Evolutionary conservation across 305 asterid genomes (phyloP), one percentile per base, ranked within the genome.

Genomic region (Fraxinus latifolia): DNA sequence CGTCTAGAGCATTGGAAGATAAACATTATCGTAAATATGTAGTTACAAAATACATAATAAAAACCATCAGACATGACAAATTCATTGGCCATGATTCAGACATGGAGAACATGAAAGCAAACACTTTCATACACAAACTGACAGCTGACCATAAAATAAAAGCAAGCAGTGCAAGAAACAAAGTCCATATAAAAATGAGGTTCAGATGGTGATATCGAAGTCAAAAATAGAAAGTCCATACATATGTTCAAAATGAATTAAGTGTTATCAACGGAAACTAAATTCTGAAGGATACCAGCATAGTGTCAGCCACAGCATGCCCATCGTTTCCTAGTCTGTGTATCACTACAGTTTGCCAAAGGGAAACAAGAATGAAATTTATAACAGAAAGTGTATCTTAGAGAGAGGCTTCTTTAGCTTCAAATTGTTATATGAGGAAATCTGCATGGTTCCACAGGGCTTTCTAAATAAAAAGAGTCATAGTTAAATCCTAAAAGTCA

Each of bases 31-130:
- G 68, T 32, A 70, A 80, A 77, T 55, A 37, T 34, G 34, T 71
- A 71, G 74, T 82, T 62, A 74, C 25, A 37, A 79, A 77, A 53
- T 53, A 39, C 58, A 78, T 11, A 84, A 81, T 42, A 37, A n/a
- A 50, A 75, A 29, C 44, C 62, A 78, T 73, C 53, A 67, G 36
- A 74, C 70, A 47, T 1, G 27, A 37, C 67, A 65, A 25, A 21
- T 23, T 65, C 32, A 21, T 25, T 65, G 72, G 15, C 15, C 72
- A 62, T 62, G 72, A 62, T 58, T 74, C 33, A 47, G 9, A 37
- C 77, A 55, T 19, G 25, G 31, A 58, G 68, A 77, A 67, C 65
- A 11, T 12, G 15, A 75, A 75, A 75, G 32, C 15, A 39, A 27
- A 23, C 62, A 11, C n/a, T 11, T 12, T 9, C 21, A 15, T 32